Base-by-base conservation (phyloP, 2,329 filamentous ascomycete genomes). In the Fusarium drepaniforme region DNA sequence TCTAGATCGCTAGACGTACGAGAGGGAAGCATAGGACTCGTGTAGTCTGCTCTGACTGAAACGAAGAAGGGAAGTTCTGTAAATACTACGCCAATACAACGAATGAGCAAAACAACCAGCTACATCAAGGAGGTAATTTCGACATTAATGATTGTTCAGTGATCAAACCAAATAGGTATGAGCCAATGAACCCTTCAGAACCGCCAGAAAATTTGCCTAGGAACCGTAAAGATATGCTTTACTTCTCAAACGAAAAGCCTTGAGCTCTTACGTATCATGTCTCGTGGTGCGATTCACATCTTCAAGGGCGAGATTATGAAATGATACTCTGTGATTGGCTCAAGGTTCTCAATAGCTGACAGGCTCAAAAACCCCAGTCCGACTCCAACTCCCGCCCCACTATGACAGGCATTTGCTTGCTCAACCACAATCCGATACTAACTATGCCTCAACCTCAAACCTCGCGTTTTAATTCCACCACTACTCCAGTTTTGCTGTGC, bases 371-470 rank as follows among this genome's bases (percentile, higher is more conserved):
- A 61, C 49, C 59, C 60, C 72, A 64, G 64, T 62, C 42, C 59
- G 25, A 64, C 53, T 73, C 72, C 71, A 69, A 72, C 46, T 35
- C 85, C n/a, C 71, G 68, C 78, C 75, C 80, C 80, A 81, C 80
- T 79, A 74, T 71, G 68, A 66, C 66, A 62, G 67, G 42, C 69
- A 61, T 44, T 64, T 63, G 65, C 58, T 56, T 60, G 38, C 61
- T 69, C 71, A 74, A 67, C 74, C 65, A 76, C 49, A 37, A 37
- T 37, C 35, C 35, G 35, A 72, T 64, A 38, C 68, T 56, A 74
- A 77, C 77, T 82, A 86, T 86, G 84, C 83, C 83, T 84, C 85
- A 81, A 82, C 85, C 81, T 84, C 85, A 81, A 83, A 85, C 78
- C 78, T 77, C 80, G 76, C 78, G 82, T 77, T 80, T 79, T 69